Conservation (phyloP, 352 stramenopile genomes). For the Phytopythium chamaehyphon region DNA sequence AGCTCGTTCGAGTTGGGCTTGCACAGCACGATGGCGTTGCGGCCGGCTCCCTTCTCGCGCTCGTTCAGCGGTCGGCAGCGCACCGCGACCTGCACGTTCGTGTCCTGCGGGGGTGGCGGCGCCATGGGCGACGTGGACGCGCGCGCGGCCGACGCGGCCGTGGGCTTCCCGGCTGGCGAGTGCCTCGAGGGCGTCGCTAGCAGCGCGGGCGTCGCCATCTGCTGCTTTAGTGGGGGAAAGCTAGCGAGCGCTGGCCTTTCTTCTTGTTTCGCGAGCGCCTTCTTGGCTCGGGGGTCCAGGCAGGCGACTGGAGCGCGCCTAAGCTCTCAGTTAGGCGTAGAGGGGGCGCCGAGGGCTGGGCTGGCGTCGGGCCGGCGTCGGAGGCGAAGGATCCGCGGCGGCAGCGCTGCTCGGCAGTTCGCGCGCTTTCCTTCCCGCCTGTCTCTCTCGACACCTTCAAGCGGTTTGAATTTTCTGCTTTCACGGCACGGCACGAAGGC, state of each 20-base stretch:
- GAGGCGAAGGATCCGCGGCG: conserved; percentile 6
- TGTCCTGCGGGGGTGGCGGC: conserved; percentile 21
- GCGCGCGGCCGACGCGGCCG: conserved; percentile 2
- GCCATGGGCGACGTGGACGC: conserved; percentile 6
- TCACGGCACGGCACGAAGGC: too few relatives aligned
- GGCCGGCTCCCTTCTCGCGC: conserved; percentile 75
- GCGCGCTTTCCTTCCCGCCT: not conserved
- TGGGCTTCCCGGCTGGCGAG: conserved; percentile 1
- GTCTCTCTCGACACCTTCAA: too few relatives aligned
- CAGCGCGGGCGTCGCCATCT: not conserved
- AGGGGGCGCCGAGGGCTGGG: too few relatives aligned
- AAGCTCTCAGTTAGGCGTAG: too few relatives aligned
- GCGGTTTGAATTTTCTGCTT: too few relatives aligned
- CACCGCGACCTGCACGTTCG: conserved; percentile 89
- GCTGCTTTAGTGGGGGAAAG: not conserved
- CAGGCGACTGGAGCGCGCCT: too few relatives aligned
- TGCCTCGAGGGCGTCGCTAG: conserved; percentile 3
- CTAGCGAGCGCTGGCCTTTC: not conserved
- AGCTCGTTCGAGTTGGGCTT: conserved; percentile 85
- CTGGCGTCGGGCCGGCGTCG: too few relatives aligned
- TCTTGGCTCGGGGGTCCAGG: too few relatives aligned
- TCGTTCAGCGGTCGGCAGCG: conserved; percentile 88
- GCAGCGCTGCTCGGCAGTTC: not conserved
- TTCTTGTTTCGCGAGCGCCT: too few relatives aligned
- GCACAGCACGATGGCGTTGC: conserved; percentile 82